A percentile compares a stretch with the other conserved stretches of the same genome.
Conservation (phyloP, 2,329 filamentous ascomycete genomes). For the Mariannaea sp. region DNA sequence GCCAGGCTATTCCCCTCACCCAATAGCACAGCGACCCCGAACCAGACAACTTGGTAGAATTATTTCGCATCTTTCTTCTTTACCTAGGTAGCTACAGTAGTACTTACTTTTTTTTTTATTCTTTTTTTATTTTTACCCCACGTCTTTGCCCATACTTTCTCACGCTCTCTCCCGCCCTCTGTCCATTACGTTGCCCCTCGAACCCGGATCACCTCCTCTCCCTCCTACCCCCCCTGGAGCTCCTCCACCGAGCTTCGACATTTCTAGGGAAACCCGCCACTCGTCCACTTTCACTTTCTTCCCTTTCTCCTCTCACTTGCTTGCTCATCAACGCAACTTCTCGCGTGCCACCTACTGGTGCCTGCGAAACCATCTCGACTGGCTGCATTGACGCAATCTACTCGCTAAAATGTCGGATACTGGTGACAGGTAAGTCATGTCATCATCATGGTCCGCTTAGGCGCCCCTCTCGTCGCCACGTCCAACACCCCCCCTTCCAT, state of each 20-base stretch:
- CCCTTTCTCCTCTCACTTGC: neutral
- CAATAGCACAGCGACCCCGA: no score
- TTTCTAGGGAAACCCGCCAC: no score
- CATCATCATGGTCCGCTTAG: neutral
- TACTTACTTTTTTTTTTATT: no score
- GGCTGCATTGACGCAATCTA: neutral
- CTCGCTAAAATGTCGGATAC: slow-evolving; percentile 34
- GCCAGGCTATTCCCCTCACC: no score
- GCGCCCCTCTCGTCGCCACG: neutral
- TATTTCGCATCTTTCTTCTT: no score
- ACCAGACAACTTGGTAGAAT: no score
- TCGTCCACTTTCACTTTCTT: neutral
- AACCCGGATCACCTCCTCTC: neutral
- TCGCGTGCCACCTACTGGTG: neutral
- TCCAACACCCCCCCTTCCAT: neutral
- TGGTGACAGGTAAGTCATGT: slow-evolving; percentile 33
- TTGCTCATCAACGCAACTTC: neutral
- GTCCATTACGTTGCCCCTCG: neutral
- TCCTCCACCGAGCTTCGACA: neutral
- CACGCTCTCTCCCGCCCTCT: neutral
- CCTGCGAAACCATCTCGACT: neutral
- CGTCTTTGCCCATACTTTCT: no score
- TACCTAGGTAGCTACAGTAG: no score
- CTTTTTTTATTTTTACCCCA: no score
- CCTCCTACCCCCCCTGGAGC: neutral